Base-by-base conservation (phyloP, 108 stramenopile species). In the Skeletonema marinoi region DNA sequence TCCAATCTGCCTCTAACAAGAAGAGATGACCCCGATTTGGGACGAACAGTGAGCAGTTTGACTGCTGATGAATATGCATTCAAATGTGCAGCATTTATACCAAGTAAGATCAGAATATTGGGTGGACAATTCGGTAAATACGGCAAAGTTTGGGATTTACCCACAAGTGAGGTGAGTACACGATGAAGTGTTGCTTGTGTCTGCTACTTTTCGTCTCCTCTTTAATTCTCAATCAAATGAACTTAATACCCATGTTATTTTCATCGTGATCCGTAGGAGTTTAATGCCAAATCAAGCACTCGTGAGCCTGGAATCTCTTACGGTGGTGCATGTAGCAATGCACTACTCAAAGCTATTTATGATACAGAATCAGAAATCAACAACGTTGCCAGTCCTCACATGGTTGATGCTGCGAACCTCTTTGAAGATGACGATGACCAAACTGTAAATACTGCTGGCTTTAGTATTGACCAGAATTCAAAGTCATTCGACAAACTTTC, bases 291-390 rank as follows among this genome's bases (percentile, higher is more conserved):
- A 17, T 25, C 73, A 4, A 82, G 67, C 60, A 66, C 81, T n/a
- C 46, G 73, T 17, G 81, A 82, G 62, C 84, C 87, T 73, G 92
- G 92, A 32, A 72, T 90, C 70, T 91, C 90, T 30, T 90, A 91
- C 78, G 94, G 94, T 25, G 94, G 94, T 51, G 89, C 92, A 17
- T 86, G 84, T 66, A 75, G 83, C 68, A 95, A 93, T 68, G 85
- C 91, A 48, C 83, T 95, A 78, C 87, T 95, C 56, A 95, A 95
- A 74, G 94, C 91, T 7, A 80, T 95, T 39, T 95, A 95, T 68
- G 94, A 95, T 73, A 86, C 89, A 12, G 94, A 89, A 62, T 85
- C 86, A 32, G 92, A 89, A 58, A 82, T 68, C 59, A 75, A 71
- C 48, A 65, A 76, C 32, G 61, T 82, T 17, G 41, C 48, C 32